These are phyloP conservation scores for Aspergillus homomorphus DNA, from an alignment of 495 filamentous ascomycete species.

Conservation along the genomic window DNA sequence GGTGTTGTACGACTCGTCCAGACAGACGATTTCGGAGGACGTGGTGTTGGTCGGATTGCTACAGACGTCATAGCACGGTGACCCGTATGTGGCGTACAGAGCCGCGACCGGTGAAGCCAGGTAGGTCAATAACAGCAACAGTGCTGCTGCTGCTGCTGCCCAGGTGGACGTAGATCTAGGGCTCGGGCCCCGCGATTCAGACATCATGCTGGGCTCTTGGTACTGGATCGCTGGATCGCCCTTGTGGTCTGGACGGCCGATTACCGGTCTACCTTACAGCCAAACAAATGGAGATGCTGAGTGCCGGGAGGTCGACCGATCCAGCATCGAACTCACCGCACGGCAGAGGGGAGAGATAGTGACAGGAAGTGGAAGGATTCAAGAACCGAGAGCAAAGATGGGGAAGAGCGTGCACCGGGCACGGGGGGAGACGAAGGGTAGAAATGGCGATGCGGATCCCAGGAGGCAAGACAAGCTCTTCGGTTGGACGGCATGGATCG, in stretches of 20 bases:
- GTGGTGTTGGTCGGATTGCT: slow-evolving; percentile 47
- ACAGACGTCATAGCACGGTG: slow-evolving; percentile 52
- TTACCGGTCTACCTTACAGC: neutral
- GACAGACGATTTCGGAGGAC: slow-evolving; percentile 51
- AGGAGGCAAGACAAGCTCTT: neutral
- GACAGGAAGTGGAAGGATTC: slow-evolving; percentile 5
- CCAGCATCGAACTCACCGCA: slow-evolving; percentile 10
- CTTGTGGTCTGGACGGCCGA: neutral
- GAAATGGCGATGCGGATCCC: slow-evolving; percentile 3
- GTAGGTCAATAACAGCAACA: slow-evolving; percentile 19
- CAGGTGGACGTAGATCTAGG: slow-evolving; percentile 15
- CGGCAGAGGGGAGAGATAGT: neutral
- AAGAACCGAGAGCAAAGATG: neutral
- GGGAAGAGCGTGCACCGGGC: neutral
- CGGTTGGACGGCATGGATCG: slow-evolving; percentile 10
- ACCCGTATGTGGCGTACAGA: slow-evolving; percentile 44
- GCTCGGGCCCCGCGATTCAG: slow-evolving; percentile 5
- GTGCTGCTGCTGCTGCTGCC: slow-evolving; percentile 11
- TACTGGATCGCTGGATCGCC: neutral
- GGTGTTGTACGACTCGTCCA: slow-evolving; percentile 46
- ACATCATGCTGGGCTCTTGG: slow-evolving; percentile 9
- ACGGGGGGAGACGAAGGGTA: slow-evolving; percentile 2
- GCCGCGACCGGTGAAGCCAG: slow-evolving; percentile 22
- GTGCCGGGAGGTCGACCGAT: neutral
- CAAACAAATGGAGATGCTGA: neutral